Evolutionary conservation across 495 filamentous ascomycete species (phyloP).

Genomic region (Aspergillus panamensis): DNA sequence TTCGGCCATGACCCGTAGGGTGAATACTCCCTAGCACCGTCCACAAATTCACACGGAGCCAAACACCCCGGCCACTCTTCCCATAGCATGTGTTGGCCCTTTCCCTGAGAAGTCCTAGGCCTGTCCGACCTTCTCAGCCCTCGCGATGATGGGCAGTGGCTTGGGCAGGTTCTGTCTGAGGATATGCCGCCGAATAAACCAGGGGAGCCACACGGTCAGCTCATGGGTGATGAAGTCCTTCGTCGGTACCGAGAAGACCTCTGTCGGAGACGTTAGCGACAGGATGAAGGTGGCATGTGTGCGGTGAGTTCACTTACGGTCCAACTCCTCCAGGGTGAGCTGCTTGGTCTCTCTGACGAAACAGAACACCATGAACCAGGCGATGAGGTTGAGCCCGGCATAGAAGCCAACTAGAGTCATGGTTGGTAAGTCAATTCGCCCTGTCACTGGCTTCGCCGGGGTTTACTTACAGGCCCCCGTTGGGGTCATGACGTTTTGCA

Average conservation of each 20-base stretch:
- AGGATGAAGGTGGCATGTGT: background rate
- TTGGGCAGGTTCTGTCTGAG: conserved; percentile 36
- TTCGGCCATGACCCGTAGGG: too few relatives aligned
- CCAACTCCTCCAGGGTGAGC: conserved; percentile 38
- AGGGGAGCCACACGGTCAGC: conserved; percentile 40
- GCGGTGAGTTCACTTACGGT: conserved; percentile 24
- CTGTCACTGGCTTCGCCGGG: background rate
- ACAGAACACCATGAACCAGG: conserved; percentile 48
- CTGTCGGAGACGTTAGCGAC: conserved; percentile 22
- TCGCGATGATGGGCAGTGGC: conserved; percentile 35
- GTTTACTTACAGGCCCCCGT: conserved; percentile 44
- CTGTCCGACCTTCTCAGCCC: conserved; percentile 17
- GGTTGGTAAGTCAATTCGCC: background rate
- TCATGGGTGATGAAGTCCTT: conserved; percentile 39
- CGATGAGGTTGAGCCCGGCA: conserved; percentile 49
- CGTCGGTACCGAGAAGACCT: conserved; percentile 49
- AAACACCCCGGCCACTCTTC: too few relatives aligned
- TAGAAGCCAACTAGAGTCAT: conserved; percentile 41
- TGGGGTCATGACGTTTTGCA: conserved; percentile 44
- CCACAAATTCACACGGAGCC: too few relatives aligned
- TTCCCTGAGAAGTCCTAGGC: background rate
- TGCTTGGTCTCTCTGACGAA: conserved; percentile 51
- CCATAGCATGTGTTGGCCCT: too few relatives aligned
- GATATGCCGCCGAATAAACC: conserved; percentile 44
- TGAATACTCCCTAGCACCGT: too few relatives aligned